phyloP scores from a whole-genome alignment of 192 early-diverging fungal species.

The Coemansia asiatica region DNA sequence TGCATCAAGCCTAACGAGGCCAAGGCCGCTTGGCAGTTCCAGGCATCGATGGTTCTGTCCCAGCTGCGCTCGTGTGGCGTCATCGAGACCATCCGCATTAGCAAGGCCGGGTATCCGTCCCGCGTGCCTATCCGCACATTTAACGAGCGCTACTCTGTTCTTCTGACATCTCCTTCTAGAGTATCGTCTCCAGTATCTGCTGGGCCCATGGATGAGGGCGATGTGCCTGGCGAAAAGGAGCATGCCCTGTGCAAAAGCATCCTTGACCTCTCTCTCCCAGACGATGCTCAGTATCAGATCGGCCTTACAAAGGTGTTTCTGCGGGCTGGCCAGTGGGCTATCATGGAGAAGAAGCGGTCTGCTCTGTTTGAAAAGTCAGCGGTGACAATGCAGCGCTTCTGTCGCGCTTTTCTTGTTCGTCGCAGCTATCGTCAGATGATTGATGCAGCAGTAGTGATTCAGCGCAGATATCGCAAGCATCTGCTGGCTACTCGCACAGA shows the following conservation, averaged over 20 bases:
- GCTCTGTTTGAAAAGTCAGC: conserved; percentile 77
- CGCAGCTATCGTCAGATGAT: conserved; percentile 56
- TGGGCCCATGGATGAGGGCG: conserved; percentile 13
- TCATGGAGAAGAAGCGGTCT: conserved; percentile 83
- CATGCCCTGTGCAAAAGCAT: conserved; percentile 63
- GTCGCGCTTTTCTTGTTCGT: conserved; percentile 65
- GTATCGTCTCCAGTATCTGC: not conserved
- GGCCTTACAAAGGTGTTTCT: conserved; percentile 97
- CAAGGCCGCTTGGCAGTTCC: conserved; percentile 87
- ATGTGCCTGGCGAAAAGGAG: conserved; percentile 60
- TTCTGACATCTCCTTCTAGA: conserved; percentile 11
- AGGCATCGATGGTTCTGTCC: conserved; percentile 89
- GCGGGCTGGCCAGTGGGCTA: conserved; percentile 79
- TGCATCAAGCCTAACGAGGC: conserved; percentile 98
- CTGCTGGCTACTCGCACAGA: conserved; percentile 15
- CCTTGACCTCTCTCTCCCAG: conserved; percentile 62
- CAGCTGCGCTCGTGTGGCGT: conserved; percentile 98
- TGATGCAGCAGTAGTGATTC: conserved; percentile 29
- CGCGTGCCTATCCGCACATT: conserved; percentile 88
- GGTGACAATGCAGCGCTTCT: conserved; percentile 73
- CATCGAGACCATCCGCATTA: conserved; percentile 97
- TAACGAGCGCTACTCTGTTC: conserved; percentile 69
- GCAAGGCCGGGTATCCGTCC: conserved; percentile 94
- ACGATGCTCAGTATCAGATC: conserved; percentile 86
- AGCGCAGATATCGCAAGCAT: conserved; percentile 32